Conservation (phyloP, 2,329 filamentous ascomycete species). For the Podosphaera fusca region DNA sequence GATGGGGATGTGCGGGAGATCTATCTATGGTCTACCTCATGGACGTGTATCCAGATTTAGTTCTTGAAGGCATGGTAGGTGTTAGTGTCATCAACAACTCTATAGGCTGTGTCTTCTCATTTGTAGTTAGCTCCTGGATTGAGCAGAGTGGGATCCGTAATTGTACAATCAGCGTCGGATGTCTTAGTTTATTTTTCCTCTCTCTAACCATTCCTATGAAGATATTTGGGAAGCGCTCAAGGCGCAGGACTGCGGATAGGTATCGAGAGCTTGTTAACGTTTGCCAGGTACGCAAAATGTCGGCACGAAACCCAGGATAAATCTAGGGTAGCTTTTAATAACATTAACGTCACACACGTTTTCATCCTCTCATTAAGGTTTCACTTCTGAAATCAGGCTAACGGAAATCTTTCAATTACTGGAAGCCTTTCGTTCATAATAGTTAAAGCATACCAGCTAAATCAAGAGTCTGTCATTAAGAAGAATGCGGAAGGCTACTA, state of each 20-base stretch:
- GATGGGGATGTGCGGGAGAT: conserved; percentile 34
- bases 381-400: too few relatives aligned
- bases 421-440: too few relatives aligned
- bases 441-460: too few relatives aligned
- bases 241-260: conserved; percentile 23
- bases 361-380: neutral
- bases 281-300: conserved; percentile 17
- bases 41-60: conserved; percentile 32
- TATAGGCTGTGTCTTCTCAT: conserved; percentile 30
- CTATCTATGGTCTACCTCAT: conserved; percentile 30
- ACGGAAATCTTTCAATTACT: too few relatives aligned
- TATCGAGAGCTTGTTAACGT: conserved; percentile 25
- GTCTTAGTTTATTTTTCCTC: conserved; percentile 27
- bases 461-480: too few relatives aligned
- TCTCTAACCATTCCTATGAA: conserved; percentile 30
- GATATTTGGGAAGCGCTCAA: conserved; percentile 25
- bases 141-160: conserved; percentile 22
- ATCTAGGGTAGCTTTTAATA: neutral
- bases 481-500: too few relatives aligned
- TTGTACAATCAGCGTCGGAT: conserved; percentile 28
- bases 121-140: conserved; percentile 26
- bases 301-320: neutral
- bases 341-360: neutral
- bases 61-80: conserved; percentile 34
- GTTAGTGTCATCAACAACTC: conserved; percentile 33